These are phyloP conservation scores for Eutrema japonicum DNA, from an alignment of 345 rosid genomes.

Conservation along the genomic window DNA sequence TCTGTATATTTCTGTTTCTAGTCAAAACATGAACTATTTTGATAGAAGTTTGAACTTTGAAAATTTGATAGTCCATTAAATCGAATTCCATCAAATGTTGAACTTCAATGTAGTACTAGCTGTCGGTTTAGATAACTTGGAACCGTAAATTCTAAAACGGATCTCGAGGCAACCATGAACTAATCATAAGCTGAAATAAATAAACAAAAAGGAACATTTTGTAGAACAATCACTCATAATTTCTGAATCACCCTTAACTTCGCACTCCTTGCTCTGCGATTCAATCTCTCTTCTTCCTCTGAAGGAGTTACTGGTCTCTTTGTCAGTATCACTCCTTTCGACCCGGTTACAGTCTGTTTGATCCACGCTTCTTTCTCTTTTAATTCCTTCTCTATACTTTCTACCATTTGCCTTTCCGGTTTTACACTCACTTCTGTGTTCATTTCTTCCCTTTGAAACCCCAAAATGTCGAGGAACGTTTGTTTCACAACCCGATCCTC, in stretches of 20 bases:
- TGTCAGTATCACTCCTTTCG: slow-evolving; percentile 72
- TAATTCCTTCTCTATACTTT: slow-evolving; percentile 22
- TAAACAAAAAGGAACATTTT: neutral
- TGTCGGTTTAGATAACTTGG: neutral
- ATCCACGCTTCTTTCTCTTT: slow-evolving; percentile 62
- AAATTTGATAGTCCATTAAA: neutral
- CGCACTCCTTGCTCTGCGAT: slow-evolving; percentile 81
- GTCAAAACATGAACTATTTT: neutral
- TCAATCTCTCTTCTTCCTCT: slow-evolving; percentile 74
- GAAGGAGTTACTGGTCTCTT: slow-evolving; percentile 94
- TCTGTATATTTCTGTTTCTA: neutral
- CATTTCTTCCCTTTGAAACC: slow-evolving; percentile 36
- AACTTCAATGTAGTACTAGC: neutral
- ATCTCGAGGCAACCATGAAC: neutral
- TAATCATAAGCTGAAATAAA: neutral
- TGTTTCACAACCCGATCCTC: slow-evolving; percentile 94
- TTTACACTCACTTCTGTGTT: slow-evolving; percentile 35
- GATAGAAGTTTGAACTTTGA: neutral
- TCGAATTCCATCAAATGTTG: neutral
- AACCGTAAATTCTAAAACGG: neutral
- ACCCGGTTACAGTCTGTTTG: slow-evolving; percentile 59
- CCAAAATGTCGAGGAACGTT: slow-evolving; percentile 76
- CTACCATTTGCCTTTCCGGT: slow-evolving; percentile 36
- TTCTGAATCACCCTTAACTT: slow-evolving; percentile 89
- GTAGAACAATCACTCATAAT: slow-evolving; percentile 29